phyloP scores from a whole-genome alignment of 2,329 filamentous ascomycete genomes.

The Verticillium dahliae region DNA sequence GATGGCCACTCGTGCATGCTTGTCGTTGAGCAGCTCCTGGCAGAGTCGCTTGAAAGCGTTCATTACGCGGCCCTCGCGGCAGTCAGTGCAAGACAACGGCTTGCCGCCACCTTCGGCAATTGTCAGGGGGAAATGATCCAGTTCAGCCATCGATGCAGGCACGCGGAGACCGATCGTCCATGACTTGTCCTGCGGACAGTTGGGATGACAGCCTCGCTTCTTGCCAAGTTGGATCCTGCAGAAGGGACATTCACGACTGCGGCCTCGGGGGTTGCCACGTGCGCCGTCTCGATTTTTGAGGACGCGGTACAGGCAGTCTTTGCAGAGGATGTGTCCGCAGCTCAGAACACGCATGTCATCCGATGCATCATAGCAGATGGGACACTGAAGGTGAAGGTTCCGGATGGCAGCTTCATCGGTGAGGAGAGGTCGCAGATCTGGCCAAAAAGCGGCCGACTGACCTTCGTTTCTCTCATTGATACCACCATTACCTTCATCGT shows the following conservation, averaged over 20 bases:
- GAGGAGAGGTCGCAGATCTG: slow-evolving; percentile 1
- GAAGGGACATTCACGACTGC: slow-evolving; percentile 3
- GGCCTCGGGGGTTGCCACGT: background rate
- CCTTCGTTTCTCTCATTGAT: background rate
- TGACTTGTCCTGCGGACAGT: background rate
- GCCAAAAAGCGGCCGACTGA: slow-evolving; percentile 5
- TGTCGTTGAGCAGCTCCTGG: background rate
- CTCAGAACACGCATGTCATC: slow-evolving; percentile 3
- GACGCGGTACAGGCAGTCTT: slow-evolving; percentile 3
- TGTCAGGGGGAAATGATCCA: slow-evolving; percentile 3
- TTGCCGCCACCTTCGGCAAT: slow-evolving; percentile 5
- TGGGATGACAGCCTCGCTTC: slow-evolving; percentile 1
- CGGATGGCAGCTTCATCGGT: background rate
- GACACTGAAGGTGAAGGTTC: slow-evolving; percentile 4
- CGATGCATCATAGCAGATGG: slow-evolving; percentile 8
- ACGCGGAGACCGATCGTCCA: background rate
- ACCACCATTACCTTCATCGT: background rate
- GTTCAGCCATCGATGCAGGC: slow-evolving; percentile 2
- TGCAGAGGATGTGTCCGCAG: slow-evolving; percentile 11
- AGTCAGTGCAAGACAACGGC: background rate
- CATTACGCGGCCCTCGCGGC: slow-evolving; percentile 6
- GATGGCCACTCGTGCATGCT: background rate
- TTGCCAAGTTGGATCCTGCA: slow-evolving; percentile 5
- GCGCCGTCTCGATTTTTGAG: background rate
- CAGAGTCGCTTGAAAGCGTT: background rate